phyloP scores from a whole-genome alignment of 2,329 filamentous ascomycete species.

The Sphaerostilbella broomeana region DNA sequence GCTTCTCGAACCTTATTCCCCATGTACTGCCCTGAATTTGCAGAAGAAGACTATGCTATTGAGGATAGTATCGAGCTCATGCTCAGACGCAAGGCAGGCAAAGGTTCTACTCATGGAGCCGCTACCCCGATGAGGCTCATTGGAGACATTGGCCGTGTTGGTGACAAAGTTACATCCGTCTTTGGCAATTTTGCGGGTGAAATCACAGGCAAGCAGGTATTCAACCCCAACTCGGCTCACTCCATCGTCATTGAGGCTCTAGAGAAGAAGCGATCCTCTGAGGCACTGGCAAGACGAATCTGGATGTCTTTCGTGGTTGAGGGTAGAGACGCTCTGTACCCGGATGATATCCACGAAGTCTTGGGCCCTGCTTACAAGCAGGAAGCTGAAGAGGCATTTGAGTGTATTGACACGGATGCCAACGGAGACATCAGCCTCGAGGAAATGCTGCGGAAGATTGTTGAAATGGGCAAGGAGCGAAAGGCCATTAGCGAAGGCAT shows the following conservation, averaged over 20 bases:
- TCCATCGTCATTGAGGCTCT: conserved; percentile 84
- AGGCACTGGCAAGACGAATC: conserved; percentile 87
- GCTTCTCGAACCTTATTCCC: conserved; percentile 85
- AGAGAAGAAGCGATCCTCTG: conserved; percentile 74
- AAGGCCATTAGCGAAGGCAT: conserved; percentile 88
- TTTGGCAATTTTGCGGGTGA: conserved; percentile 93
- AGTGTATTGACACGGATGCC: conserved; percentile 71
- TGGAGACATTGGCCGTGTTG: conserved; percentile 69
- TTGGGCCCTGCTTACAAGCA: conserved; percentile 66
- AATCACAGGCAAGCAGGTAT: conserved; percentile 90
- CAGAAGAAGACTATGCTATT: conserved; percentile 87
- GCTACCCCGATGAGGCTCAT: conserved; percentile 75
- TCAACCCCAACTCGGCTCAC: conserved; percentile 86
- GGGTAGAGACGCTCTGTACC: conserved; percentile 69
- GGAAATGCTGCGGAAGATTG: conserved; percentile 85
- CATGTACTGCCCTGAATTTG: conserved; percentile 84
- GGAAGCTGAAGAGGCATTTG: conserved; percentile 82
- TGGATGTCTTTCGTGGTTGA: conserved; percentile 99
- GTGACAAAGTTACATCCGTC: conserved; percentile 87
- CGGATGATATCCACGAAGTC: conserved; percentile 81
- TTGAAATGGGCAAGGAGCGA: conserved; percentile 76
- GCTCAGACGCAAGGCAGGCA: conserved; percentile 46
- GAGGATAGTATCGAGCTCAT: conserved; percentile 72
- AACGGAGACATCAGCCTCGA: conserved; percentile 95
- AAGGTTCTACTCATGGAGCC: conserved; percentile 46